phyloP scores from a whole-genome alignment of 1,284 basidiomycete genomes.

The Pyrrhoderma noxium region DNA sequence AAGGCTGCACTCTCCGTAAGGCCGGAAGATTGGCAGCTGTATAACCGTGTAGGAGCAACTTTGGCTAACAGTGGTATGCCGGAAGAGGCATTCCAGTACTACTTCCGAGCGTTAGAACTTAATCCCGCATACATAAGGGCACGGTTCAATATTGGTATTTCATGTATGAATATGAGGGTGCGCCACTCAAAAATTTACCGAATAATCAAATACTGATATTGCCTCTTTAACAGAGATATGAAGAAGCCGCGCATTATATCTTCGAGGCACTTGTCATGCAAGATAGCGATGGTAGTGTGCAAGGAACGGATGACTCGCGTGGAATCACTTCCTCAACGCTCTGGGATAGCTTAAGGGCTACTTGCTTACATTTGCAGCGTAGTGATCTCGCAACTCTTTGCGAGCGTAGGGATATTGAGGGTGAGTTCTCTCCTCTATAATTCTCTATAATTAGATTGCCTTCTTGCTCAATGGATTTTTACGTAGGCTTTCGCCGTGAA shows the following conservation, averaged over 20 bases:
- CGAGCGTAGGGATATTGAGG: slow-evolving; percentile 63
- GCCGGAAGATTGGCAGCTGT: slow-evolving; percentile 91
- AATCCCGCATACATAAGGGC: slow-evolving; percentile 94
- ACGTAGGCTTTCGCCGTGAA: slow-evolving; percentile 13
- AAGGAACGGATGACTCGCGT: slow-evolving; percentile 46
- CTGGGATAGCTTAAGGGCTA: slow-evolving; percentile 81
- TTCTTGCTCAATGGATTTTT: slow-evolving; percentile 4
- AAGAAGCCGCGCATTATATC: slow-evolving; percentile 79
- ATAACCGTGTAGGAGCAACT: slow-evolving; percentile 94
- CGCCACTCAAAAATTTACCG: slow-evolving; percentile 22
- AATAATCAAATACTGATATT: slow-evolving; percentile 4
- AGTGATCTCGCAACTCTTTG: slow-evolving; percentile 68
- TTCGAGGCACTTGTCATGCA: slow-evolving; percentile 82
- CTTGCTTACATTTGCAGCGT: slow-evolving; percentile 70
- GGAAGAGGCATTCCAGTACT: slow-evolving; percentile 82
- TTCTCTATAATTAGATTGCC: background rate
- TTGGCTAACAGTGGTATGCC: slow-evolving; percentile 88
- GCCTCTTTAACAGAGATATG: slow-evolving; percentile 48
- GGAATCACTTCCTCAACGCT: slow-evolving; percentile 71
- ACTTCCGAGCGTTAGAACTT: slow-evolving; percentile 82
- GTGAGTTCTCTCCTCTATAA: slow-evolving; percentile 39
- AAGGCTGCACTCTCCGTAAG: slow-evolving; percentile 79
- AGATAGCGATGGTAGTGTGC: slow-evolving; percentile 63
- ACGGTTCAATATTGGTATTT: slow-evolving; percentile 87
- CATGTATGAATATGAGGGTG: slow-evolving; percentile 80